Base-by-base conservation (phyloP, 495 filamentous ascomycete species). In the Echria macrotheca region DNA sequence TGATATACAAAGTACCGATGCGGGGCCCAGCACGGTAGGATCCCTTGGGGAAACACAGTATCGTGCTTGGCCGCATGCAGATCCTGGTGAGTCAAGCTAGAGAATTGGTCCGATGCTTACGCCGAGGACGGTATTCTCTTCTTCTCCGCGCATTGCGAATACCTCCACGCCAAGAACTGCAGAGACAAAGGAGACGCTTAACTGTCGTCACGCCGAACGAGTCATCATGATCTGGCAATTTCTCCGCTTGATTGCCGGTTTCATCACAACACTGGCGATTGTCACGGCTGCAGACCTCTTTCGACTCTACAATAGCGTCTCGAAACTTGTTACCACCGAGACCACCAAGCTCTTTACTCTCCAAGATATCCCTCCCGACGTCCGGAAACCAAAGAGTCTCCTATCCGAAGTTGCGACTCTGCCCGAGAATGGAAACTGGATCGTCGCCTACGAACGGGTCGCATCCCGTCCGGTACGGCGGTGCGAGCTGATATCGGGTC, bases 381-480 rank as follows among this genome's bases (percentile, higher is more conserved):
- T 53, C 9, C 23, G 2, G 9, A 36, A 29, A 4, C 51, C 51
- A 0, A 8, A 14, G 12, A 38, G 31, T 25, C 31, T 54, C 10
- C 51, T 45, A 2, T 9, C 26, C 3, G 38, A 49, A 2, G 45
- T 49, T n/a, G 17, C 39, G 3, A 4, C 24, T 12, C 7, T 6
- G 7, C 28, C 28, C 4, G 33, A 49, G 4, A 39, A 41, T 1
- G 39, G 46, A 10, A 29, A 47, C 4, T 60, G 50, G 47, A 53
- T 65, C 44, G 28, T 65, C 22, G 54, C 59, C 19, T 38, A 55
- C 14, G 63, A 68, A 24, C 57, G 65, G 40, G 49, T 66, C 17
- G 24, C 46, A 2, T 68, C 63, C 2, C 19, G 43, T 0, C 49
- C 52, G 0, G 18, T 64, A 3, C 37, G 46, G 2, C 24, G 23